Base-by-base conservation (phyloP, 495 filamentous ascomycete genomes). In the Aspergillus wentii region DNA sequence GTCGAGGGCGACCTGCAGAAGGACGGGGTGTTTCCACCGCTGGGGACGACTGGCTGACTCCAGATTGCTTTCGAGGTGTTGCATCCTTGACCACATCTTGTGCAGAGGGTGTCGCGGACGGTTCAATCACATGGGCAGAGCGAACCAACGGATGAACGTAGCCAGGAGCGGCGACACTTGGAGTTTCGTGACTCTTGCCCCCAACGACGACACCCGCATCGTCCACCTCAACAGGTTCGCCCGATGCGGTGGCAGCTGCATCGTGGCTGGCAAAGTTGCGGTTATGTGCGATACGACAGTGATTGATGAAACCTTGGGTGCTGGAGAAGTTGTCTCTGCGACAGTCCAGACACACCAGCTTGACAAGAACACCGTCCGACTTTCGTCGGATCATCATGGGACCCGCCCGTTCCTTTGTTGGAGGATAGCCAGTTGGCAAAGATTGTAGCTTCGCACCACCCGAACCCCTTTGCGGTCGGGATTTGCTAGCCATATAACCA, bases 261-360 rank as follows among this genome's bases (percentile, higher is more conserved):
- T 96, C 90, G 51, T 98, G 92, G 51, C 88, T 96, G 51, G 88
- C 83, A 66, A 86, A 96, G 35, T 89, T 87, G 33, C 87, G 76
- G 42, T 80, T 82, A 61, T 98, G 92, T 7, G 90, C 87, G 40
- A 98, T 96, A 28, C 92, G 88, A 52, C 89, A 96, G 52, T 98
- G 92, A 49, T 98, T 98, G 66, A 98, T 91, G 54, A 98, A 97
- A 2, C 92, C 92, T 59, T 98, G 92, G 1, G 87, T 87, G 59
- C 88, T 95, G 30, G 84, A 88, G 58, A 96, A 97, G 56, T 96
- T 85, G 62, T 83, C 83, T 38, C 88, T 71, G 28, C 86, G 76
- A 52, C 92, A 98, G 54, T 92, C 84, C 34, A 89, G 69, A 64
- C 92, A 98, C 33, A 91, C 79, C 30, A 97, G 74, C 61, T 94